Evolutionary conservation across 495 filamentous ascomycete species (phyloP), one percentile per base, ranked within the genome.

Genomic region (Tuber magnatum): DNA sequence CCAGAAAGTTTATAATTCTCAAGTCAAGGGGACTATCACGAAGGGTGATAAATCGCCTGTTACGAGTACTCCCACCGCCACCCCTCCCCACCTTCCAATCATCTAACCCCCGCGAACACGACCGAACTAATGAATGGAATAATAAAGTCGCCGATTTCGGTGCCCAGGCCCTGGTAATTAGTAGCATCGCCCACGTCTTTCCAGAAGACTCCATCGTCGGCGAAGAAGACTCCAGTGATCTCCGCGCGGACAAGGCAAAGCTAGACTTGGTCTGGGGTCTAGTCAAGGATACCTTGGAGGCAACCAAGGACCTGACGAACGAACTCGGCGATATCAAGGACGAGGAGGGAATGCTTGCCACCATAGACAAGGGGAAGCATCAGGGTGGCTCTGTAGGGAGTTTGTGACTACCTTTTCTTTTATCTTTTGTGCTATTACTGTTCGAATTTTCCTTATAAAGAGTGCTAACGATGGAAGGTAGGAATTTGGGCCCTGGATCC

Each of bases 21-120:
- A 91, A 82, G 90, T 93, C 79, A 98, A 98, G 85, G 94, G 94
- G 75, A 97, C 95, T 73, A 87, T 96, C 46, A 92, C 91, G 80
- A 99, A 98, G 86, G 91, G 92, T 83, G 96, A 99, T 86, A 91
- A 90, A 78, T 98, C 96, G 39, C 95, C 96, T 76, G 95, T 99
- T 78, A 99, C 95, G 43, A 94, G 81, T 81, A 81, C 51, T 22
- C 43, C 12, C 24, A n/a, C n/a, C n/a, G n/a, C n/a, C n/a, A n/a
- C n/a, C n/a, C n/a, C n/a, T n/a, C 46, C n/a, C 18, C 16, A 3
- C n/a, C 28, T 14, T 28, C 39, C 35, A 56, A 61, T 61, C 6
- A 24, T 10, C 28, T 40, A 35, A 56, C 18, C 48, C 22, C 7
- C 41, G 32, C n/a, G 7, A 39, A 39, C 18, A 41, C 28, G 40